These are phyloP conservation scores for Penicilliopsis zonata DNA, from an alignment of 495 filamentous ascomycete species.

Conservation along the genomic window DNA sequence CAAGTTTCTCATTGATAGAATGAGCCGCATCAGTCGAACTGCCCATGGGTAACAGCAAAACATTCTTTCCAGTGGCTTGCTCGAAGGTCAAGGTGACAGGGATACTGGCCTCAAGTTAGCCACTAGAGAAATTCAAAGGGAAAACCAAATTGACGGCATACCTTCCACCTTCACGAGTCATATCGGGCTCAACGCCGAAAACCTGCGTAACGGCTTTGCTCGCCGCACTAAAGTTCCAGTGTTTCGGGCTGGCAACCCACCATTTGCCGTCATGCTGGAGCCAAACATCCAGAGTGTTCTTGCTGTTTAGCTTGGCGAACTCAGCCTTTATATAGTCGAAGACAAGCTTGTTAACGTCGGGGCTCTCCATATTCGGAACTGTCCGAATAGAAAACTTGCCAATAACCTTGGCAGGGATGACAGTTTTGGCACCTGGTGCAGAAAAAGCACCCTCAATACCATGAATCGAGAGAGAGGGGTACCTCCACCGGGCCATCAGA, in stretches of 20 bases:
- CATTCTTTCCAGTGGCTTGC: constrained; percentile 97
- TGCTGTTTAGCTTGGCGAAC: constrained; percentile 74
- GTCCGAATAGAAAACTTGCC: constrained; percentile 98
- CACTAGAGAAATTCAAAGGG: neutral
- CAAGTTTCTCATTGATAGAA: constrained; percentile 96
- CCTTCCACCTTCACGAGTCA: constrained; percentile 93
- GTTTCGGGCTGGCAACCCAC: constrained; percentile 95
- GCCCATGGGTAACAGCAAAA: constrained; percentile 90
- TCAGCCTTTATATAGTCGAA: constrained; percentile 64
- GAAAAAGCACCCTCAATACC: constrained; percentile 95
- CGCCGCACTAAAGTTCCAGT: constrained; percentile 96
- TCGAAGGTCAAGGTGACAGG: constrained; percentile 96
- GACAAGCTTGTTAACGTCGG: constrained; percentile 73
- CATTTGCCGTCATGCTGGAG: constrained; percentile 88
- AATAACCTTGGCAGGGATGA: constrained; percentile 93
- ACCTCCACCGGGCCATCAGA: constrained; percentile 91
- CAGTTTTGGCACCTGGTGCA: constrained; percentile 87
- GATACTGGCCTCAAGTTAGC: constrained; percentile 44
- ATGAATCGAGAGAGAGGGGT: constrained; percentile 90
- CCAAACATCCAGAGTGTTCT: constrained; percentile 75
- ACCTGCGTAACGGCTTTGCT: constrained; percentile 87
- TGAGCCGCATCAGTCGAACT: constrained; percentile 94
- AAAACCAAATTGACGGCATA: constrained; percentile 25
- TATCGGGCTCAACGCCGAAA: constrained; percentile 83
- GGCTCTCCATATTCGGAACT: constrained; percentile 93